These are phyloP conservation scores for Suillus variegatus DNA, from an alignment of 768 basidiomycete genomes.

Conservation along the genomic window DNA sequence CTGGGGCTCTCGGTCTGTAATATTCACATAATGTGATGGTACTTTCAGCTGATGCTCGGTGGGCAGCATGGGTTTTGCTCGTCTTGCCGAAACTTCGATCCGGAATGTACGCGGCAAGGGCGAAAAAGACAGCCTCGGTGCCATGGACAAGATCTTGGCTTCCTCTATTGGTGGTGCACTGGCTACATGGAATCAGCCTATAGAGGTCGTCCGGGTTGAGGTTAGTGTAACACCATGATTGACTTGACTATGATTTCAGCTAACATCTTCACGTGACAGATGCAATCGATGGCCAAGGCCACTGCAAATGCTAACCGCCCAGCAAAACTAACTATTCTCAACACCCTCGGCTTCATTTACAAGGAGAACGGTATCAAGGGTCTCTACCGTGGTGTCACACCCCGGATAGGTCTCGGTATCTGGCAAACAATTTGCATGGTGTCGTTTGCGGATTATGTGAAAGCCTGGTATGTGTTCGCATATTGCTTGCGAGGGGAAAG, in stretches of 20 bases:
- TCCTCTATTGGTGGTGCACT: slow-evolving; percentile 92
- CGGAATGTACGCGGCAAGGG: slow-evolving; percentile 76
- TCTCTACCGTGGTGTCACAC: slow-evolving; percentile 95
- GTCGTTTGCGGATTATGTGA: slow-evolving; percentile 95
- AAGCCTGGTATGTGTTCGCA: slow-evolving; percentile 59
- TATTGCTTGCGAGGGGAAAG: background rate
- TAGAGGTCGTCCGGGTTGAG: slow-evolving; percentile 96
- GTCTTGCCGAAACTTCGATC: slow-evolving; percentile 83
- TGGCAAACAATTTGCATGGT: slow-evolving; percentile 99
- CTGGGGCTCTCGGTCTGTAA: slow-evolving; percentile 82
- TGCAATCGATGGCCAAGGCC: slow-evolving; percentile 97
- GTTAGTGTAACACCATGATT: slow-evolving; percentile 38
- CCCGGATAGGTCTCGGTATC: slow-evolving; percentile 92
- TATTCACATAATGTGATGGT: background rate
- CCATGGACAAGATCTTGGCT: slow-evolving; percentile 84
- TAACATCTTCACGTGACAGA: slow-evolving; percentile 49
- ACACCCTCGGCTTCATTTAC: slow-evolving; percentile 94
- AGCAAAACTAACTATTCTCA: slow-evolving; percentile 88
- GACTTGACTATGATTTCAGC: background rate
- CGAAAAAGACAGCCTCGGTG: slow-evolving; percentile 71
- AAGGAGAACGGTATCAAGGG: slow-evolving; percentile 95
- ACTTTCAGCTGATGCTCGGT: slow-evolving; percentile 12
- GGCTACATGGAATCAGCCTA: slow-evolving; percentile 99
- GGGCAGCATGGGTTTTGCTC: slow-evolving; percentile 91
- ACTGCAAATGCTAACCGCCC: slow-evolving; percentile 76